Base-by-base conservation (phyloP, 2,329 filamentous ascomycete genomes). In the Hyphodiscus sp. region DNA sequence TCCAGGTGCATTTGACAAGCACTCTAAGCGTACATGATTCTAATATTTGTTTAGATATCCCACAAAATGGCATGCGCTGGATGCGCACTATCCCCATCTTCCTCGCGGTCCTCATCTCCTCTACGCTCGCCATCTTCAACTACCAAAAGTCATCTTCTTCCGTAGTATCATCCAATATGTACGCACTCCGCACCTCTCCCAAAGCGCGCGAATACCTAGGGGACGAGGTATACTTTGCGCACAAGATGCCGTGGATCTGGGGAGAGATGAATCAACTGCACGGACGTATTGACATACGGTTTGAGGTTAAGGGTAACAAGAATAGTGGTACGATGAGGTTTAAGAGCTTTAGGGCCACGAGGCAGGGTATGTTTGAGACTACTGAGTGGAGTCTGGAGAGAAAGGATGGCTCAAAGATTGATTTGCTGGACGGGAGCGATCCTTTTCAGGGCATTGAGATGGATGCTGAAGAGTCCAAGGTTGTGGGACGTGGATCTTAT, bases 61-160 rank as follows among this genome's bases (percentile, higher is more conserved):
- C 61, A 18, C 49, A 61, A 47, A 60, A 58, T 52, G 67, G 67
- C 45, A 67, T 67, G 67, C 76, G 78, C 62, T 91, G 87, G 87
- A 68, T 77, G 52, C 80, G 81, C 63, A 90, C 89, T 1, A 72
- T 96, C 33, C 92, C 92, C 51, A 74, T 95, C 68, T 97, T 97
- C 78, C 69, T 86, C 50, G 71, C 80, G 58, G 75, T 89, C 58
- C 82, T 96, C 63, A 80, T 81, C 47, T 76, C 79, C 52, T 86
- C 85, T 61, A 85, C 85, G 61, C 74, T 95, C 56, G 89, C 87
- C 62, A 96, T 99, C 71, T 97, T 99, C 86, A 99, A 99, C 80
- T 97, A 99, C 81, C 92, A 99, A 71, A 96, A 96, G 71, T 83
- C 85, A 53, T 90, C 88, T n/a, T 90, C 85, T 23, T 88, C 87